Percentiles rank a stretch among this genome's conserved stretches.
Conservation (phyloP, 352 stramenopile species). For the Pythium utonaiense region DNA sequence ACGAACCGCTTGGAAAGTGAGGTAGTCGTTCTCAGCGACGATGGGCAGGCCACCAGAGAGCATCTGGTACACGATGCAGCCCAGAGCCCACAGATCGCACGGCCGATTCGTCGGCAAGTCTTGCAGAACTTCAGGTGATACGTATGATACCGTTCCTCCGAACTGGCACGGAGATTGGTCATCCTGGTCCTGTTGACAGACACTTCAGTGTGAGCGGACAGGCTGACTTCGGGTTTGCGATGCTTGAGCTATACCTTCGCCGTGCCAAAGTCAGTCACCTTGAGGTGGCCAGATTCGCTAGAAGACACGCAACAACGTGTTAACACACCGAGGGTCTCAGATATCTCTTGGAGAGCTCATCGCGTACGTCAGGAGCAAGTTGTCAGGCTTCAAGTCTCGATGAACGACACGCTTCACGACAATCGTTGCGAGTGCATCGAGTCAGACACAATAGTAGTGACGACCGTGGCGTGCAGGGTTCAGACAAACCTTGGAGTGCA, state of each 20-base stretch:
- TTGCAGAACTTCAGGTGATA: conserved; percentile 89
- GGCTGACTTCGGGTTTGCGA: too few species aligned
- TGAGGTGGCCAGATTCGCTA: conserved; percentile 65
- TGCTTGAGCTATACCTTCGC: too few species aligned
- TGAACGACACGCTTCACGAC: conserved; percentile 90
- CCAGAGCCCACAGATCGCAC: conserved; percentile 90
- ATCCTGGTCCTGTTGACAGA: conserved; percentile 56
- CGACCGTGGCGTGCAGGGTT: not conserved
- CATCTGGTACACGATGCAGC: conserved; percentile 90
- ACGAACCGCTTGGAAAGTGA: conserved; percentile 86
- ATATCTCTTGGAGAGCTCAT: not conserved
- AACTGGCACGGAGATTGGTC: conserved; percentile 64
- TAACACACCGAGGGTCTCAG: not conserved
- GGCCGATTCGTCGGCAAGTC: conserved; percentile 72
- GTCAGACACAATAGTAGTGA: not conserved
- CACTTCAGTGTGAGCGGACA: not conserved
- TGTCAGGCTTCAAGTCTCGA: conserved; percentile 94
- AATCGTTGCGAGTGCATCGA: too few species aligned
- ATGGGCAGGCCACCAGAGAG: conserved; percentile 82
- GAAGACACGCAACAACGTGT: not conserved
- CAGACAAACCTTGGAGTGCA: conserved; percentile 83
- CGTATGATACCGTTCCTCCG: conserved; percentile 89
- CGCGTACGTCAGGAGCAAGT: conserved; percentile 74
- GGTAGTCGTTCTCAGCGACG: conserved; percentile 87
- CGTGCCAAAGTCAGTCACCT: conserved; percentile 89